These are phyloP conservation scores for Brassica juncea DNA, from an alignment of 345 rosid genomes.

Conservation along the genomic window DNA sequence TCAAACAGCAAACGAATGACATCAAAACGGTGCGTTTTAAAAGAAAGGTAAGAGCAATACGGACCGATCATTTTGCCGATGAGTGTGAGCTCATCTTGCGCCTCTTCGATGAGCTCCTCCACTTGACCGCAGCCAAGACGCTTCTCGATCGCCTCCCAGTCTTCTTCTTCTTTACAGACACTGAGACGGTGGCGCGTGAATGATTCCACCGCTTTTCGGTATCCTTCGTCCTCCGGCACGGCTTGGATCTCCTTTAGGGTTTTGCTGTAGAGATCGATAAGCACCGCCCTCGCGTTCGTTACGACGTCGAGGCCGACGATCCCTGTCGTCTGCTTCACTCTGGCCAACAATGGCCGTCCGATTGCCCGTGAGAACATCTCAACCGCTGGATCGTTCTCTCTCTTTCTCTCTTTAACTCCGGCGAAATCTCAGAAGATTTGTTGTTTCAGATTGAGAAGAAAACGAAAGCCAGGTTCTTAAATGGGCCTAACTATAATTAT, in stretches of 20 bases:
- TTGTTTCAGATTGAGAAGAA: background rate
- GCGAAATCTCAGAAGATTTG: slow-evolving; percentile 29
- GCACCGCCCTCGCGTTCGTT: slow-evolving; percentile 83
- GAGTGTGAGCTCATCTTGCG: slow-evolving; percentile 91
- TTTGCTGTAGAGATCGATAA: slow-evolving; percentile 74
- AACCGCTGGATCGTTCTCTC: slow-evolving; percentile 20
- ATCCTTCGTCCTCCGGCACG: slow-evolving; percentile 93
- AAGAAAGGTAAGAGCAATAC: slow-evolving; percentile 16
- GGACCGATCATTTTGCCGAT: slow-evolving; percentile 90
- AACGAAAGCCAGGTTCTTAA: background rate
- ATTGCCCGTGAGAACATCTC: slow-evolving; percentile 76
- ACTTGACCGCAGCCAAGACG: slow-evolving; percentile 93
- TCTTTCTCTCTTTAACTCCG: slow-evolving; percentile 10
- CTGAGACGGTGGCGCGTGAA: slow-evolving; percentile 80
- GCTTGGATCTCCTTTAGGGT: slow-evolving; percentile 94
- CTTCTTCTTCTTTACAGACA: slow-evolving; percentile 77
- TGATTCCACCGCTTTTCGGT: slow-evolving; percentile 91
- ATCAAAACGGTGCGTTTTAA: background rate
- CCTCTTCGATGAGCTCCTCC: slow-evolving; percentile 97
- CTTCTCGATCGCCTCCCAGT: slow-evolving; percentile 90
- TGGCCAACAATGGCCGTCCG: slow-evolving; percentile 91
- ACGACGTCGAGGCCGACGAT: slow-evolving; percentile 94
- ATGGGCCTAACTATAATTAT: background rate
- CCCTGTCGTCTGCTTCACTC: slow-evolving; percentile 90
- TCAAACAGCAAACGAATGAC: background rate